These are phyloP conservation scores for Cladobotryum mycophilum DNA, from an alignment of 2,329 filamentous ascomycete species.

Conservation along the genomic window DNA sequence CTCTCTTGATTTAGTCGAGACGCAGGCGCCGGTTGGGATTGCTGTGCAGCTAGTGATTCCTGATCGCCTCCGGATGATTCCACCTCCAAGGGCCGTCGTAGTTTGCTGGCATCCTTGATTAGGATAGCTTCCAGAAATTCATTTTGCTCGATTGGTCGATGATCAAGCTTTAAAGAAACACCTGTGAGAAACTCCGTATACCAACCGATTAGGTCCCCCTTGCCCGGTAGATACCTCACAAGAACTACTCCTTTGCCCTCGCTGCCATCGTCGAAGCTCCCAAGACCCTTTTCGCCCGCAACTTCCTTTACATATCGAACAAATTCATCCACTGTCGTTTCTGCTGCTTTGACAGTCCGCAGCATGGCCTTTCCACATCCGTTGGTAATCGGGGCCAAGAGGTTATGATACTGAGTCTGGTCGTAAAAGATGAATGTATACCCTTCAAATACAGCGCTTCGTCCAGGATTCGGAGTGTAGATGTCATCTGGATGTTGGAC, in stretches of 20 bases:
- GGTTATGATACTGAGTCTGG: constrained; percentile 63
- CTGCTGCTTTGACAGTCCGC: constrained; percentile 51
- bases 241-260: constrained; percentile 69
- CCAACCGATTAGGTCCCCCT: constrained; percentile 55
- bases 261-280: constrained; percentile 56
- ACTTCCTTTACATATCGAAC: constrained; percentile 68
- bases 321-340: constrained; percentile 69
- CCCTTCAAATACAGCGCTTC: constrained; percentile 71
- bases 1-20: constrained; percentile 4
- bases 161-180: constrained; percentile 66
- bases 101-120: constrained; percentile 64
- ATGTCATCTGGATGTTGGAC: constrained; percentile 59
- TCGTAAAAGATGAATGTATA: constrained; percentile 89
- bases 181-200: constrained; percentile 61
- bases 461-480: constrained; percentile 62
- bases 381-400: constrained; percentile 67
- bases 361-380: constrained; percentile 78
- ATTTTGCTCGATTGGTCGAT: constrained; percentile 79
- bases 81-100: constrained; percentile 62
- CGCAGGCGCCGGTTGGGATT: constrained; percentile 6
- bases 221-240: constrained; percentile 61
- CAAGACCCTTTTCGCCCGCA: constrained; percentile 66
- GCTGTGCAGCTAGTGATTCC: constrained; percentile 5
- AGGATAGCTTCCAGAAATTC: constrained; percentile 90
- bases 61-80: constrained; percentile 23